Conservation (phyloP, 805 yeast species). For the Candida ficus region DNA sequence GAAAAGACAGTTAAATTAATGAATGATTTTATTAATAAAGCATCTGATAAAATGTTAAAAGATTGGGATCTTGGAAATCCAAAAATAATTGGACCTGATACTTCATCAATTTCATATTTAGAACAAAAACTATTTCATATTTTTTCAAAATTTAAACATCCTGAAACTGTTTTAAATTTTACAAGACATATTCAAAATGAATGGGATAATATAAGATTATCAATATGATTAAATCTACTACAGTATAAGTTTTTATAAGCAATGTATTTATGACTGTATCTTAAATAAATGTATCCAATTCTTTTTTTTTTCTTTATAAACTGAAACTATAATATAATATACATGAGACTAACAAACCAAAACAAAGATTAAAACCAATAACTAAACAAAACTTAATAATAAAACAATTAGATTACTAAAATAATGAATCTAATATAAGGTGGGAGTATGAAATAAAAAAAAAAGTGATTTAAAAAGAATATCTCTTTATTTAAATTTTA, state of each 20-base stretch:
- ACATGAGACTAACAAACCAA: neutral
- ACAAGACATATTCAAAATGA: constrained; percentile 1
- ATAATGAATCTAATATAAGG: no score
- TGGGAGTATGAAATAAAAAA: no score
- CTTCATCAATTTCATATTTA: constrained; percentile 4
- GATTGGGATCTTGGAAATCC: constrained; percentile 22
- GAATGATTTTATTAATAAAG: constrained; percentile 6
- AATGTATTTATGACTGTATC: no score
- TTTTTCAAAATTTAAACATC: constrained; percentile 5
- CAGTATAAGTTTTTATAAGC: neutral
- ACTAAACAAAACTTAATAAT: neutral
- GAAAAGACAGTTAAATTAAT: constrained; percentile 21
- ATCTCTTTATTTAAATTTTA: no score
- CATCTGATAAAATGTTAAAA: constrained; percentile 5
- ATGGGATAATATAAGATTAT: constrained; percentile 8
- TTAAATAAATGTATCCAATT: no score
- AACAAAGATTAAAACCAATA: neutral
- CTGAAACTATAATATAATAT: neutral
- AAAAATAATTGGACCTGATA: constrained; percentile 4
- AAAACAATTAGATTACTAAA: neutral
- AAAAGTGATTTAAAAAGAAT: no score
- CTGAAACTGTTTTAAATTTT: neutral
- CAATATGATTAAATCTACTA: neutral
- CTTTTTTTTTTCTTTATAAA: neutral
- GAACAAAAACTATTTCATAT: constrained; percentile 8